Percentiles rank a stretch among this genome's conserved stretches.
These are phyloP conservation scores for Phaeosphaeria sp. DNA, from an alignment of 2,329 filamentous ascomycete species.

Conservation along the genomic window DNA sequence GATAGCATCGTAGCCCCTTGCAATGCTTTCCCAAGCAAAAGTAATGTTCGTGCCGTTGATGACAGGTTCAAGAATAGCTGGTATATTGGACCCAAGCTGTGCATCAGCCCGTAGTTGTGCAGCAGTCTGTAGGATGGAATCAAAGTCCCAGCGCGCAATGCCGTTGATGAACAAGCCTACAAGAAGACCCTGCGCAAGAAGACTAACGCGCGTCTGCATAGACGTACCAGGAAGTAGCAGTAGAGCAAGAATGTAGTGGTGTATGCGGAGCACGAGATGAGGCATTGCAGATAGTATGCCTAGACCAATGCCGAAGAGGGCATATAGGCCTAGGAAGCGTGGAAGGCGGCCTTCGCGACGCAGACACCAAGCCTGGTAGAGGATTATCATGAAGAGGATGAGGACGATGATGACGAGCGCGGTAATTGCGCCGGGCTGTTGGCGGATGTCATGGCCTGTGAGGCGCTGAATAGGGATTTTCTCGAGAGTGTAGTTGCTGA, in stretches of 20 bases:
- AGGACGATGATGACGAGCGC: conserved; percentile 43
- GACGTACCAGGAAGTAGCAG: conserved; percentile 86
- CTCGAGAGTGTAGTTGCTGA: conserved; percentile 43
- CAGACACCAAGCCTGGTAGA: conserved; percentile 44
- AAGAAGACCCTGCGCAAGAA: conserved; percentile 90
- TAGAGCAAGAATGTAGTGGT: conserved; percentile 91
- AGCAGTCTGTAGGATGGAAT: conserved; percentile 82
- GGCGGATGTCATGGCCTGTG: conserved; percentile 44
- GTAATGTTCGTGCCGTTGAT: conserved; percentile 56
- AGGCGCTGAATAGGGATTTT: conserved; percentile 45
- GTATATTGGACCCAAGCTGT: conserved; percentile 65
- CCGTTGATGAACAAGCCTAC: conserved; percentile 94
- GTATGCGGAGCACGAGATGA: conserved; percentile 85
- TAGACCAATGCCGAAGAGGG: conserved; percentile 77
- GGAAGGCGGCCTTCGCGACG: conserved; percentile 59
- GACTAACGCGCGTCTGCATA: conserved; percentile 81
- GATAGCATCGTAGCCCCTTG: conserved; percentile 71
- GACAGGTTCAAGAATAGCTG: conserved; percentile 40
- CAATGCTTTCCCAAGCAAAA: conserved; percentile 52
- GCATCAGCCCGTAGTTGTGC: conserved; percentile 66
- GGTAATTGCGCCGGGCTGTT: conserved; percentile 47
- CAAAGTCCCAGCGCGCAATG: conserved; percentile 91
- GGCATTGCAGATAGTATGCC: conserved; percentile 76
- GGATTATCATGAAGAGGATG: conserved; percentile 29
- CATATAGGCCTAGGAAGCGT: conserved; percentile 79